phyloP scores from a whole-genome alignment of 2,329 filamentous ascomycete genomes.

The Emergomyces orientalis region DNA sequence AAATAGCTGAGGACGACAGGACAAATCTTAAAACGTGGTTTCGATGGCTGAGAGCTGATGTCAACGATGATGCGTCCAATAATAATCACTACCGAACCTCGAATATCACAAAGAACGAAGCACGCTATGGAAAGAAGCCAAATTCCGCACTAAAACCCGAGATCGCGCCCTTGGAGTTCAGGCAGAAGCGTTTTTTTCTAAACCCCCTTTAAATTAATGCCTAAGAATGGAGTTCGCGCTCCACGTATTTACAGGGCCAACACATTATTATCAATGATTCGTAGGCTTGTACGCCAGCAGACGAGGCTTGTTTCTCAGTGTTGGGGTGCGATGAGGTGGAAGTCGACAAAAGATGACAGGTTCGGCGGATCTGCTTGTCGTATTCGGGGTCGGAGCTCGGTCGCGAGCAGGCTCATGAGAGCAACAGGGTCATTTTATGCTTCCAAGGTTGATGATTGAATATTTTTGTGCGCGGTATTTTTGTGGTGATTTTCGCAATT shows the following conservation, averaged over 20 bases:
- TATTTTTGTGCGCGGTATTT: background rate
- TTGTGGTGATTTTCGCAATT: background rate
- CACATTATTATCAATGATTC: background rate
- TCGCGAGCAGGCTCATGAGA: background rate
- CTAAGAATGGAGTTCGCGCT: background rate
- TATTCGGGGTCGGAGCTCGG: background rate
- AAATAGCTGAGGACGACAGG: background rate
- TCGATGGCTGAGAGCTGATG: background rate
- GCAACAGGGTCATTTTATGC: background rate
- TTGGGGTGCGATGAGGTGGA: background rate
- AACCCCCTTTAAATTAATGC: background rate
- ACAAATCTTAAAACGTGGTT: background rate
- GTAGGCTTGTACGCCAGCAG: background rate
- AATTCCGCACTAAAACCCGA: background rate
- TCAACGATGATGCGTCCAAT: background rate
- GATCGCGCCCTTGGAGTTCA: background rate
- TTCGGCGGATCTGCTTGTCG: background rate
- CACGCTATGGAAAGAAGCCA: background rate
- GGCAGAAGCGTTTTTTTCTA: background rate
- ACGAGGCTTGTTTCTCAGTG: background rate
- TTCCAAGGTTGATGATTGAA: background rate
- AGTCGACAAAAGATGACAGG: background rate
- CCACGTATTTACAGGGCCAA: background rate
- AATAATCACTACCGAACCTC: background rate
- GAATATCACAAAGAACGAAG: no score